Base-by-base conservation (phyloP, 768 basidiomycete genomes). In the Russula virescens region DNA sequence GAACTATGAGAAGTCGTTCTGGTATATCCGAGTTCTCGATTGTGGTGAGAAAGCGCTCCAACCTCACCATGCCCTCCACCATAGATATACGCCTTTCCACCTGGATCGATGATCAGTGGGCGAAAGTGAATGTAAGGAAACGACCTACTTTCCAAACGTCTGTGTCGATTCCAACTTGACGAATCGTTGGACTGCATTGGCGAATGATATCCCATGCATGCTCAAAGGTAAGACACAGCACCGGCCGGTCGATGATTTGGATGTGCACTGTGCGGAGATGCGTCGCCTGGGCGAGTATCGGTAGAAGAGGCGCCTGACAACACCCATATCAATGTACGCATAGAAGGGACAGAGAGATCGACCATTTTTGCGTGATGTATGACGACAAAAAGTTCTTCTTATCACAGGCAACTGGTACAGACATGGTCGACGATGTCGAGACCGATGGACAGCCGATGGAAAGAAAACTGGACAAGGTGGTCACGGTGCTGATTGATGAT, bases 301-400 rank as follows among this genome's bases (percentile, higher is more conserved):
- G 68, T 0, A 75, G 75, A 5, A 87, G 72, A 2, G 59, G 63
- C 35, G 73, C 72, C 84, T 85, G 62, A 16, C 34, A 26, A 55
- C 2, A 19, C 9, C 18, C 13, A 64, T 34, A 16, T 54, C 3
- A 26, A 21, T 23, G 26, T 42, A 38, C 56, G 38, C 38, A 8
- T 34, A 23, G 25, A 6, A 40, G 23, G 51, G 8, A 8, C 49
- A 10, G n/a, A 14, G 19, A 58, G 60, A 67, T 75, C 52, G 68
- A 87, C 87, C 66, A 86, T 60, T 23, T 76, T 73, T 11, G 67
- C 69, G 9, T 77, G 78, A 46, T 82, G 77, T 14, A 83, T 71
- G 0, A 83, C 82, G 14, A 91, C 71, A 67, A 88, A 91, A 7
- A 92, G 71, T 64, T 89, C 79, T 65, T 86, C 79, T 10, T 92